Conservation (phyloP, 805 yeast genomes). For the Cyberlindnera misumaiensis region DNA sequence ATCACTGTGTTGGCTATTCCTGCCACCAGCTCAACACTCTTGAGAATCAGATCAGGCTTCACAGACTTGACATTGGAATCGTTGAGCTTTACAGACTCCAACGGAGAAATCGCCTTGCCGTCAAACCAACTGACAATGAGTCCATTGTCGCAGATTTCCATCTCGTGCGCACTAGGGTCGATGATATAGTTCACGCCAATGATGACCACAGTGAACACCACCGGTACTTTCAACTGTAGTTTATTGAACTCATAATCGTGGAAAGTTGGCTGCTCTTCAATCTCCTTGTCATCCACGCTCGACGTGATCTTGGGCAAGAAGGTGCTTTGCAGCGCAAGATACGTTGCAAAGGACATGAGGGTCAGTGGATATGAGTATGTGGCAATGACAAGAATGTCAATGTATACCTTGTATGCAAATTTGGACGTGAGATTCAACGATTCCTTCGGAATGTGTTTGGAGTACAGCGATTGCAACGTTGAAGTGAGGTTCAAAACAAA, state of each 20-base stretch:
- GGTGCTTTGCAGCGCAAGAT: slow-evolving; percentile 76
- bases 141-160: slow-evolving; percentile 82
- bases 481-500: slow-evolving; percentile 59
- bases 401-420: slow-evolving; percentile 68
- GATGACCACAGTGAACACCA: slow-evolving; percentile 69
- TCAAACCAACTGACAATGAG: slow-evolving; percentile 65
- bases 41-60: slow-evolving; percentile 37
- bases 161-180: slow-evolving; percentile 89
- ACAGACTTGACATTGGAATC: slow-evolving; percentile 48
- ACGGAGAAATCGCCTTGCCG: slow-evolving; percentile 65
- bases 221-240: slow-evolving; percentile 59
- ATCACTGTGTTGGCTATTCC: slow-evolving; percentile 58
- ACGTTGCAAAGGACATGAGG: slow-evolving; percentile 70
- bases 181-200: slow-evolving; percentile 60
- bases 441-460: slow-evolving; percentile 44
- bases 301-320: slow-evolving; percentile 67
- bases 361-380: slow-evolving; percentile 77
- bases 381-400: slow-evolving; percentile 76
- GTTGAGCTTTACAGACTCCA: slow-evolving; percentile 60
- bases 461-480: slow-evolving; percentile 47
- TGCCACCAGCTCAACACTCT: slow-evolving; percentile 52
- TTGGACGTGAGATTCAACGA: slow-evolving; percentile 59
- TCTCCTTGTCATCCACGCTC: slow-evolving; percentile 50
- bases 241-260: slow-evolving; percentile 77
- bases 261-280: slow-evolving; percentile 86